These are phyloP conservation scores for Tricholoma matsutake DNA, from an alignment of 768 basidiomycete genomes.

Conservation along the genomic window DNA sequence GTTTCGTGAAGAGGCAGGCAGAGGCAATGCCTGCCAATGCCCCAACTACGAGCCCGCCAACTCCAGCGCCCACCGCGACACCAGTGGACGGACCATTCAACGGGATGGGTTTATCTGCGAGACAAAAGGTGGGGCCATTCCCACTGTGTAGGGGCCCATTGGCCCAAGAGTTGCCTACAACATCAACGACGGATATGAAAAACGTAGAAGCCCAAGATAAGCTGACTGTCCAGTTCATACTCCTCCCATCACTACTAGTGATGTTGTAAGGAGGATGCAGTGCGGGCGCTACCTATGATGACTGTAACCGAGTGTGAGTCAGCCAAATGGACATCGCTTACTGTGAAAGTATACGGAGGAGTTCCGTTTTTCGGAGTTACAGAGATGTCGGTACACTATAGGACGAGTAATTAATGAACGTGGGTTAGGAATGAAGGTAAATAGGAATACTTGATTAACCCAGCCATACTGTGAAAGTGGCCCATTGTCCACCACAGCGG, in stretches of 20 bases:
- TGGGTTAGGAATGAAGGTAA: background rate
- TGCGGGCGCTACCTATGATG: slow-evolving; percentile 50
- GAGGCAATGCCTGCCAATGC: slow-evolving; percentile 29
- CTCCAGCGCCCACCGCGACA: slow-evolving; percentile 33
- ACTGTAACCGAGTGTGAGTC: background rate
- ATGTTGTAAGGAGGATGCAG: slow-evolving; percentile 61
- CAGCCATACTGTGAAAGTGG: slow-evolving; percentile 59
- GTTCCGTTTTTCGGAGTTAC: slow-evolving; percentile 54
- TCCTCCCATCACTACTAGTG: slow-evolving; percentile 36
- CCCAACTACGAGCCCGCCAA: slow-evolving; percentile 40
- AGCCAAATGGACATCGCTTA: slow-evolving; percentile 22
- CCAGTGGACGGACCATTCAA: background rate
- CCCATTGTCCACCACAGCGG: slow-evolving; percentile 42
- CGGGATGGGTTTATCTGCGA: slow-evolving; percentile 17
- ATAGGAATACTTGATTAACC: slow-evolving; percentile 44
- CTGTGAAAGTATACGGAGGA: slow-evolving; percentile 57
- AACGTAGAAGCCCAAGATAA: slow-evolving; percentile 52
- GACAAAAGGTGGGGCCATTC: slow-evolving; percentile 37
- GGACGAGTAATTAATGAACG: background rate
- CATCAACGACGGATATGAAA: slow-evolving; percentile 53
- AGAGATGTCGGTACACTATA: slow-evolving; percentile 56
- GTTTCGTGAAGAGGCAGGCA: slow-evolving; percentile 32
- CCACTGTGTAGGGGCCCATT: slow-evolving; percentile 59
- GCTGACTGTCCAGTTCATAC: slow-evolving; percentile 59
- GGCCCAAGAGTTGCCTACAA: slow-evolving; percentile 49